phyloP scores from a whole-genome alignment of 805 yeast species.

The Lachancea fermentati region DNA sequence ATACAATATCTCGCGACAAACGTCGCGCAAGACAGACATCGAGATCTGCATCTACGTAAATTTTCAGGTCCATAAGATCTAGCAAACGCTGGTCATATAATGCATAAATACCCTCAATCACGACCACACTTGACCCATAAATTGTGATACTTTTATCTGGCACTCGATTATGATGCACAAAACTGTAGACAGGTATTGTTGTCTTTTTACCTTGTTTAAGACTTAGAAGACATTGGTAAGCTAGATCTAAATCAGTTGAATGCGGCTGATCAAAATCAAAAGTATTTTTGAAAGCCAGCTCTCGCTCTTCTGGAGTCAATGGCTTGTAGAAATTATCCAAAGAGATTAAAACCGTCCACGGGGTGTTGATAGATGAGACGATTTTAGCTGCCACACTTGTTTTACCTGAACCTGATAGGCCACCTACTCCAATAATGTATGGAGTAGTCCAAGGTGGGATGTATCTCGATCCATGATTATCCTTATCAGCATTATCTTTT shows the following conservation, averaged over 20 bases:
- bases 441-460: slow-evolving; percentile 89
- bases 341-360: slow-evolving; percentile 89
- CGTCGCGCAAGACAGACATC: slow-evolving; percentile 90
- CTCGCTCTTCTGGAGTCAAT: slow-evolving; percentile 53
- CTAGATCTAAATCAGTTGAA: slow-evolving; percentile 74
- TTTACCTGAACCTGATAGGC: slow-evolving; percentile 86
- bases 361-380: slow-evolving; percentile 72
- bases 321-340: slow-evolving; percentile 90
- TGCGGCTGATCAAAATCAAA: slow-evolving; percentile 85
- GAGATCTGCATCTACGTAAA: slow-evolving; percentile 89
- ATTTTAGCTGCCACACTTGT: slow-evolving; percentile 85
- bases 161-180: slow-evolving; percentile 53
- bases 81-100: slow-evolving; percentile 63
- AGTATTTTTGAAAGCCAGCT: slow-evolving; percentile 59
- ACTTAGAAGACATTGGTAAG: slow-evolving; percentile 55
- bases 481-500: neutral
- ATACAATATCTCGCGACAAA: slow-evolving; percentile 76
- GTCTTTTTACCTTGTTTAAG: slow-evolving; percentile 67
- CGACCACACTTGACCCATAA: slow-evolving; percentile 91
- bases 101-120: slow-evolving; percentile 88
- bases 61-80: slow-evolving; percentile 75
- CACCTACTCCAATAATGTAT: slow-evolving; percentile 82
- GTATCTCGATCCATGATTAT: slow-evolving; percentile 30
- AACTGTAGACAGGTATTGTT: slow-evolving; percentile 66
- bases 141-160: slow-evolving; percentile 66